Evolutionary conservation across 768 basidiomycete species (phyloP), one percentile per base, ranked within the genome.

Genomic region (Boletus rubroflammeus): DNA sequence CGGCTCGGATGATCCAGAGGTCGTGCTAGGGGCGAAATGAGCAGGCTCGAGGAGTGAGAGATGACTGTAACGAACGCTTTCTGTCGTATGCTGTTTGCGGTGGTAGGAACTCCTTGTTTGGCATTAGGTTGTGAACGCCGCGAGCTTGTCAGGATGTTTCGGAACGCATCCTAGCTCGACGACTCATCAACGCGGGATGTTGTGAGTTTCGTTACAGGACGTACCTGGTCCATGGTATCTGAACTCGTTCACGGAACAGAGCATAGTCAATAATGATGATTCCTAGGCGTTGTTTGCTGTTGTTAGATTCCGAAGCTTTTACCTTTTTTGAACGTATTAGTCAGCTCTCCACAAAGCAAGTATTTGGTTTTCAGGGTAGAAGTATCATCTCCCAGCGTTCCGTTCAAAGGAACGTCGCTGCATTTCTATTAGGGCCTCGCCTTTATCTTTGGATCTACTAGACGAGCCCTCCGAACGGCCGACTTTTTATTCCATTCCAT

Each of bases 111-210:
- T 15, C 28, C 25, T 44, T 39, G 54, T 45, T 57, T 57, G 25
- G 21, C 14, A 26, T 41, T 50, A 11, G 67, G 45, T 34, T 67
- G 59, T 13, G 54, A 57, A 17, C 58, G 45, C 19, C 69, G 69
- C 13, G 73, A 72, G 11, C 67, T 72, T 55, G 74, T 56, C 9
- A 84, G 70, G 5, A 87, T 71, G 29, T 69, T 71, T 44, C 85
- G 72, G 64, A 87, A 87, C 2, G 84, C 82, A 39, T 85, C 81
- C 83, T 86, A 49, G 38, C 26, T 28, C 50, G 29, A 28, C n/a
- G 17, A 19, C 14, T 46, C 49, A 9, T 63, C 15, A 45, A 45
- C 28, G 2, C n/a, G 17, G 17, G 10, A 34, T 10, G 8, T n/a
- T 15, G 44, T 23, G 14, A 14, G 8, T 15, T 15, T 35, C 0